Percentiles rank a stretch among this genome's conserved stretches.
phyloP scores from a whole-genome alignment of 2,329 filamentous ascomycete genomes.

The Cladosporium sp. region DNA sequence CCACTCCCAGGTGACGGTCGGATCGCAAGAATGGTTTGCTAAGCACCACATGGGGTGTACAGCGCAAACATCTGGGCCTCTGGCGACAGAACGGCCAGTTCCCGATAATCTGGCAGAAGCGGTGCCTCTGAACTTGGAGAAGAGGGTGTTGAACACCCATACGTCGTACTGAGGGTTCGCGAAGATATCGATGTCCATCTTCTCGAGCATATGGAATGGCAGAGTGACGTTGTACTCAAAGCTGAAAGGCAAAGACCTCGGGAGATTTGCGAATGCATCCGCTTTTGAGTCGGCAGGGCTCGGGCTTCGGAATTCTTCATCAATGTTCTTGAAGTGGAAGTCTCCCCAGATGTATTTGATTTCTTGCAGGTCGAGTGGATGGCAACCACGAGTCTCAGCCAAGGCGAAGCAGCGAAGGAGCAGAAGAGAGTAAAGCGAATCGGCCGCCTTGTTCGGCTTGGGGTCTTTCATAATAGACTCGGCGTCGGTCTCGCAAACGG shows the following conservation, averaged over 20 bases:
- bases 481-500: constrained; percentile 58
- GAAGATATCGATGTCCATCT: constrained; percentile 82
- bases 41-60: constrained; percentile 96
- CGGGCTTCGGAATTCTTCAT: constrained; percentile 17
- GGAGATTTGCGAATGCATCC: constrained; percentile 31
- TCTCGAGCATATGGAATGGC: constrained; percentile 76
- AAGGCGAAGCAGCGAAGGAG: constrained; percentile 62
- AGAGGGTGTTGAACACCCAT: constrained; percentile 89
- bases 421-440: constrained; percentile 62
- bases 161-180: constrained; percentile 62
- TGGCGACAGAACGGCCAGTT: constrained; percentile 58
- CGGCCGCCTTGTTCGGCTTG: constrained; percentile 58
- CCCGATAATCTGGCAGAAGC: constrained; percentile 79
- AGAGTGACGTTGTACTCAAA: constrained; percentile 74
- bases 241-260: constrained; percentile 72
- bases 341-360: constrained; percentile 68
- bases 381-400: constrained; percentile 59
- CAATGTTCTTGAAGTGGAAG: constrained; percentile 48
- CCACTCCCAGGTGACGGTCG: constrained; percentile 95
- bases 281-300: constrained; percentile 14
- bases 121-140: constrained; percentile 89
- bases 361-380: constrained; percentile 62
- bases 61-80: constrained; percentile 85
- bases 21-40: constrained; percentile 94
- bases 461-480: constrained; percentile 62